Conservation (phyloP, 2,329 filamentous ascomycete species). For the Xylaria sp. region DNA sequence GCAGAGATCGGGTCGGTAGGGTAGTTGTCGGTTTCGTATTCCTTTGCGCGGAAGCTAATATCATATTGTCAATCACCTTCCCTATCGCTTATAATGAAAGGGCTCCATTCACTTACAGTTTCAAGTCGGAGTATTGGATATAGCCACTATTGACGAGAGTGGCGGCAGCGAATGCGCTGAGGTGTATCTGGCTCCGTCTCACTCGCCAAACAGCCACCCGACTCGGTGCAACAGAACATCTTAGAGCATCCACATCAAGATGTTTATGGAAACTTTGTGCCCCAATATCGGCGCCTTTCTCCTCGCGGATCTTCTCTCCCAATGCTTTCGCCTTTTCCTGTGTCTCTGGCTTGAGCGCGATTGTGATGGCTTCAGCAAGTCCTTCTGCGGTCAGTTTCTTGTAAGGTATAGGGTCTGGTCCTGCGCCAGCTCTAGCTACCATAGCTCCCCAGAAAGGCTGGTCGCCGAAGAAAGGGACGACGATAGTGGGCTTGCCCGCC, state of each 20-base stretch:
- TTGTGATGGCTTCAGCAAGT: constrained; percentile 67
- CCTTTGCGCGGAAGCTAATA: constrained; percentile 55
- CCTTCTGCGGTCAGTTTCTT: constrained; percentile 70
- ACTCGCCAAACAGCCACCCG: constrained; percentile 77
- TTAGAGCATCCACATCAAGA: constrained; percentile 67
- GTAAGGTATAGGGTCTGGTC: constrained; percentile 72
- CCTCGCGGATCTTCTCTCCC: constrained; percentile 68
- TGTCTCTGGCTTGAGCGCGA: constrained; percentile 65
- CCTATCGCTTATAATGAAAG: no score
- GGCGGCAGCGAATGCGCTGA: constrained; percentile 76
- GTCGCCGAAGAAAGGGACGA: constrained; percentile 87
- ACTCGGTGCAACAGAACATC: constrained; percentile 72
- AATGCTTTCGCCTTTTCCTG: constrained; percentile 61
- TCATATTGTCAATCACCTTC: constrained; percentile 25
- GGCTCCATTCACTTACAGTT: constrained; percentile 62
- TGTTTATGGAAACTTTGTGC: constrained; percentile 74
- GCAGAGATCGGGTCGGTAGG: constrained; percentile 82
- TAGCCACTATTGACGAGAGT: constrained; percentile 68
- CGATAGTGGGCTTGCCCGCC: constrained; percentile 77
- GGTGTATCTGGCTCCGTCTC: constrained; percentile 66
- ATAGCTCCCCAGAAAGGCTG: constrained; percentile 85
- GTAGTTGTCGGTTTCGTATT: constrained; percentile 80
- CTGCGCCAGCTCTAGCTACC: constrained; percentile 73
- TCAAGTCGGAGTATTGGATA: constrained; percentile 72
- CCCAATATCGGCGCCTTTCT: constrained; percentile 68